phyloP scores from a whole-genome alignment of 192 early-diverging fungal genomes.

The Backusella circina region DNA sequence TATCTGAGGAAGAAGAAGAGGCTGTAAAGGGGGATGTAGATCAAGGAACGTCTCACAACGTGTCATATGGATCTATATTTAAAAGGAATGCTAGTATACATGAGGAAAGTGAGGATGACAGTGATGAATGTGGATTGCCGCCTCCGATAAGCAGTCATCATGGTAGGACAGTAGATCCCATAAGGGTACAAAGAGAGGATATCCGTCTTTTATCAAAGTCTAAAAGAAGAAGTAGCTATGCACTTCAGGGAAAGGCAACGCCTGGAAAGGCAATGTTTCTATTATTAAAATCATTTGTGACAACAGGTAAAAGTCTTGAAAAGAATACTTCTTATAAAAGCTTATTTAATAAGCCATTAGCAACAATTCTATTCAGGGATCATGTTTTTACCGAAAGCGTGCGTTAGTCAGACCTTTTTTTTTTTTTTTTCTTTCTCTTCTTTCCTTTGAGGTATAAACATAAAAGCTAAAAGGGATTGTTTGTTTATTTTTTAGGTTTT shows the following conservation, averaged over 20 bases:
- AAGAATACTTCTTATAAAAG: background rate
- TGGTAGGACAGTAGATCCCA: background rate
- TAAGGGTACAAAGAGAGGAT: conserved; percentile 18
- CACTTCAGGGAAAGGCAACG: conserved; percentile 51
- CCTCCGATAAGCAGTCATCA: background rate
- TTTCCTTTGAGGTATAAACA: too few species aligned
- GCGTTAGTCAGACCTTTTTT: background rate
- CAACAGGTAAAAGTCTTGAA: conserved; percentile 14
- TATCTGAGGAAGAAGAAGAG: background rate
- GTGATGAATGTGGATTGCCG: background rate
- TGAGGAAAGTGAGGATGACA: too few species aligned
- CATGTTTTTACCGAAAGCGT: conserved; percentile 33
- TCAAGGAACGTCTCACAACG: background rate
- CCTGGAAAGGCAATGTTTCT: conserved; percentile 72
- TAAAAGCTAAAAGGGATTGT: background rate
- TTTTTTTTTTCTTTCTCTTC: background rate
- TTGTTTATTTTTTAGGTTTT: conserved; percentile 39
- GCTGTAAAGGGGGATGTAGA: background rate
- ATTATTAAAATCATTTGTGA: conserved; percentile 76
- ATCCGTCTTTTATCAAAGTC: conserved; percentile 18
- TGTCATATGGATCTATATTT: background rate
- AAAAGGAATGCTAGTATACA: too few species aligned
- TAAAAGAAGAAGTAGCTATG: conserved; percentile 1
- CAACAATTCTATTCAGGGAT: background rate
- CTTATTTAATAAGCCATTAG: background rate